phyloP scores from a whole-genome alignment of 768 basidiomycete genomes.

The Baorangia bicolor region DNA sequence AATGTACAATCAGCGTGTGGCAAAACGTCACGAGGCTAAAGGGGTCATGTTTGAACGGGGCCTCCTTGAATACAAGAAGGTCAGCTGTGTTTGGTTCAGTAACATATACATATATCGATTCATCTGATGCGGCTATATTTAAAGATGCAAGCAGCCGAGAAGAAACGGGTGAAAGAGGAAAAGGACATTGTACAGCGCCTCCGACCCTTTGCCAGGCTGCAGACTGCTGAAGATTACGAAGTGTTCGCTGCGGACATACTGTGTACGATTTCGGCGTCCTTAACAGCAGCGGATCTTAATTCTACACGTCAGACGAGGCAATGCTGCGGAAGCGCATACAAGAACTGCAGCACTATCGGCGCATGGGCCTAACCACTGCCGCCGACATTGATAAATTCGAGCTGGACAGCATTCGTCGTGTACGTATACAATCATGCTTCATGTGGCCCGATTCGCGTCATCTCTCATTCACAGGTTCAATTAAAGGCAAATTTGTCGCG shows the following conservation, averaged over 20 bases:
- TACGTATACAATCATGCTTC: constrained; percentile 34
- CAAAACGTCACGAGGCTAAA: constrained; percentile 82
- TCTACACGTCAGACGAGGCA: constrained; percentile 67
- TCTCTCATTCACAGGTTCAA: constrained; percentile 45
- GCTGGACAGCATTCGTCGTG: constrained; percentile 67
- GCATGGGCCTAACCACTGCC: constrained; percentile 76
- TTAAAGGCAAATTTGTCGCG: constrained; percentile 57
- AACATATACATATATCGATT: no score
- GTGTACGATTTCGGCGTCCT: constrained; percentile 51
- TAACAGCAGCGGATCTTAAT: background rate
- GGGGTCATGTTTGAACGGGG: constrained; percentile 90
- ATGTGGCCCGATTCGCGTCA: background rate
- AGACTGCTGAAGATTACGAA: constrained; percentile 91
- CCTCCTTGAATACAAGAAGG: constrained; percentile 92
- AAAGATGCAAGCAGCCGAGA: constrained; percentile 88
- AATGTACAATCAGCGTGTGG: constrained; percentile 87
- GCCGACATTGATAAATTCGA: constrained; percentile 95
- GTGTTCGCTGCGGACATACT: constrained; percentile 83
- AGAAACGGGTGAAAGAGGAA: constrained; percentile 89
- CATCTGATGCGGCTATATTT: constrained; percentile 5
- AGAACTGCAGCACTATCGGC: constrained; percentile 88
- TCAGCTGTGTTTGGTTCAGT: constrained; percentile 32
- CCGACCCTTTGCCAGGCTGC: constrained; percentile 87
- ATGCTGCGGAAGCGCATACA: constrained; percentile 84
- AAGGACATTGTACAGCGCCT: constrained; percentile 86